A percentile compares a stretch with the other conserved stretches of the same genome.
Evolutionary conservation across 139 green algal genomes (phyloP).

Genomic region (Chlorella sp.): DNA sequence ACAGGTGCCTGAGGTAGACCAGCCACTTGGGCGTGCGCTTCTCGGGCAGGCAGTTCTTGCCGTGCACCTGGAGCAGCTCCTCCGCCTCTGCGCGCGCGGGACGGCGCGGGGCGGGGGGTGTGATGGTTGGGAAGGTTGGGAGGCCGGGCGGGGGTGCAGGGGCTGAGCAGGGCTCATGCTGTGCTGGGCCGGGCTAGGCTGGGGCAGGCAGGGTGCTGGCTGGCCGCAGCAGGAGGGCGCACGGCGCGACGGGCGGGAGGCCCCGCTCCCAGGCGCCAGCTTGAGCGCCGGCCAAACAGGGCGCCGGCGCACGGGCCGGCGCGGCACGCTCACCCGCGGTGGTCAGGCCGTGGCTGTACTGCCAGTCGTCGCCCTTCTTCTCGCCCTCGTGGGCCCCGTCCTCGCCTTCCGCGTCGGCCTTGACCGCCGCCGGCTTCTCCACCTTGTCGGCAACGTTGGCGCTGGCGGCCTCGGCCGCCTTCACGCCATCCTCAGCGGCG

Average conservation of each 20-base stretch:
- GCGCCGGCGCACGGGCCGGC: background rate
- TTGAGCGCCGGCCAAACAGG: background rate
- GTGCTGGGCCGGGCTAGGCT: background rate
- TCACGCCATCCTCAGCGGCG: too few relatives aligned
- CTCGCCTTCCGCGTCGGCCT: background rate
- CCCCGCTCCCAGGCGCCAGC: background rate
- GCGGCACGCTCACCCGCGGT: background rate
- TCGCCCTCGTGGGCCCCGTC: background rate
- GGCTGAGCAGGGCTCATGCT: background rate
- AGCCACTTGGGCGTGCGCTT: constrained; percentile 68
- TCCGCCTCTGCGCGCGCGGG: constrained; percentile 60
- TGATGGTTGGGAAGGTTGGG: background rate
- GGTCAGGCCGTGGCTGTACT: constrained; percentile 1
- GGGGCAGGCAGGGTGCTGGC: background rate
- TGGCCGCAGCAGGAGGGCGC: background rate
- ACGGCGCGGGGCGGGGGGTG: background rate
- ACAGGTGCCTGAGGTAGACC: constrained; percentile 60
- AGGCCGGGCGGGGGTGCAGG: background rate
- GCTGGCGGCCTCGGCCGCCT: too few relatives aligned
- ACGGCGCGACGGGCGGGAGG: too few relatives aligned
- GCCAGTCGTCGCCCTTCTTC: constrained; percentile 12
- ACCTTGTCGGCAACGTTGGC: constrained; percentile 7
- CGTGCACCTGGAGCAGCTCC: constrained; percentile 53
- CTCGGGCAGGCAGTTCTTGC: constrained; percentile 80
- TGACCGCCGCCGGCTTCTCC: background rate